phyloP scores from a whole-genome alignment of 208 protist species.

The Leishmania major region DNA sequence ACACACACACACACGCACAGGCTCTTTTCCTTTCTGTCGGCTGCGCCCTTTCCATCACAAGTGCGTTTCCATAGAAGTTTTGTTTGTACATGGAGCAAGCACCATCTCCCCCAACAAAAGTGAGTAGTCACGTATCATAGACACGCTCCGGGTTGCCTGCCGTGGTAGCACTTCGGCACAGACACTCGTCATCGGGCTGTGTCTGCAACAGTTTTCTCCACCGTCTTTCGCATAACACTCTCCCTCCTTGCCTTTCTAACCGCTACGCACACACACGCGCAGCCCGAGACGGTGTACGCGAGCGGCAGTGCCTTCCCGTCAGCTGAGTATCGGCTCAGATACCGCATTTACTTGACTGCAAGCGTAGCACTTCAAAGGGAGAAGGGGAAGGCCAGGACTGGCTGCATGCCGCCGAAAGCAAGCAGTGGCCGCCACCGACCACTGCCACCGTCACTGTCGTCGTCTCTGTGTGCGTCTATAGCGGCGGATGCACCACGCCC shows the following conservation, averaged over 20 bases:
- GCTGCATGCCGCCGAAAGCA: conserved; percentile 28
- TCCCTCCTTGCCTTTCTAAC: neutral
- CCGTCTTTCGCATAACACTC: neutral
- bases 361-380: neutral
- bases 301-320: neutral
- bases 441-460: conserved; percentile 9
- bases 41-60: neutral
- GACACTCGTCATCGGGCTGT: neutral
- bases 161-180: neutral
- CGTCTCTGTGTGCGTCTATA: conserved; percentile 3
- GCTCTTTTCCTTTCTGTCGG: neutral
- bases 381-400: neutral
- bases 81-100: neutral
- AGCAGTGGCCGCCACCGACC: neutral
- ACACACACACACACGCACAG: neutral
- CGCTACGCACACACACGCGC: neutral
- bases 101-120: neutral
- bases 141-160: neutral
- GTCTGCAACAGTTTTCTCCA: neutral
- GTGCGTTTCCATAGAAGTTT: neutral
- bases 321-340: neutral
- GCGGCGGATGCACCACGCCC: neutral
- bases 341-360: neutral
- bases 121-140: neutral
- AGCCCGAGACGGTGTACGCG: neutral